Base-by-base conservation (phyloP, 1,139 yeast species). In the Yamadazyma songkhlaensis region DNA sequence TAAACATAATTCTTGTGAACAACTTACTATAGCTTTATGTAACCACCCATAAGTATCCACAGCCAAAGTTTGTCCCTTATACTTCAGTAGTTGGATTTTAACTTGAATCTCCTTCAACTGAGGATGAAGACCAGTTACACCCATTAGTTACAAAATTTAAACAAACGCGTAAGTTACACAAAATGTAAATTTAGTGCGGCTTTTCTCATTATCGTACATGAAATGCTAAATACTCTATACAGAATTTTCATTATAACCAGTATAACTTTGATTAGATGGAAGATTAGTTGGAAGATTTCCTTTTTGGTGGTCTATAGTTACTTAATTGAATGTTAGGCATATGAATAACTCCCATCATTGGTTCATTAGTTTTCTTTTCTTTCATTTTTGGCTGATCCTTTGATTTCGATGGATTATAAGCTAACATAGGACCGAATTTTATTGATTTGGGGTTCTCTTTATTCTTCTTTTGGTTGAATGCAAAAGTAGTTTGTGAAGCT, bases 11-110 rank as follows among this genome's bases (percentile, higher is more conserved):
- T 92, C 96, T 58, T 78, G 79, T 0, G 97, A 86, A 62, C 98
- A 90, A 10, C 88, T 69, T 34, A 84, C 74, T 3, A 87, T 79
- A 3, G 95, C 90, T 44, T 88, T 77, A 60, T 94, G 98, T 9
- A 94, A 73, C 99, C 99, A 94, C 1, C 97, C 92, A 55, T 89
- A 94, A 0, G 96, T 92, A 55, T 94, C 99, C 15, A 94, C 82
- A 0, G 96, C 99, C 32, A 94, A 64, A 0, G 88, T 81, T 52
- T 81, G 74, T 2, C 96, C 97, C 11, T 77, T 62, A 57, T 80
- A 87, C 31, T 75, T 63, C 39, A 74, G 73, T 26, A 90, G 61
- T 1, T 82, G 62, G 2, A 77, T 71, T 0, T 75, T 69, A 36
- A 73, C 73, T 51, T 85, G 95, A 30, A 86, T 82, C 32, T 84